phyloP scores from a whole-genome alignment of 768 basidiomycete species.

The Termitomyces bulborhizus region DNA sequence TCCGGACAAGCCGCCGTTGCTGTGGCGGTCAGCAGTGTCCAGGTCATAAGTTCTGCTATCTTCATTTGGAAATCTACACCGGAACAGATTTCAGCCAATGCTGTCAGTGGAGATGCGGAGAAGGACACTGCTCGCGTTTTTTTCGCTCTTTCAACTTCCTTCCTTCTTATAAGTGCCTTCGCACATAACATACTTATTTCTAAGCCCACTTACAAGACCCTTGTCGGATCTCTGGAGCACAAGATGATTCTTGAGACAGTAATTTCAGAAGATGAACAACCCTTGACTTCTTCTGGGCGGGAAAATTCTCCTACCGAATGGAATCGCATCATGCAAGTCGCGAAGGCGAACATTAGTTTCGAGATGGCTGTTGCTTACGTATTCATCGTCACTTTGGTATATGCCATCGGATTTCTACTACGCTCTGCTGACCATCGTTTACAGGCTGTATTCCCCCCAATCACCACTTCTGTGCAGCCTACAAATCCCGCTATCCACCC shows the following conservation, averaged over 20 bases:
- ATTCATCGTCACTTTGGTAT: conserved; percentile 76
- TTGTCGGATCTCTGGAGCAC: conserved; percentile 42
- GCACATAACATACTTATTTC: conserved; percentile 54
- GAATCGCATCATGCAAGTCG: conserved; percentile 42
- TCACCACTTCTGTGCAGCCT: conserved; percentile 72
- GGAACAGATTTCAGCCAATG: conserved; percentile 18
- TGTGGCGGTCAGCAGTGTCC: conserved; percentile 73
- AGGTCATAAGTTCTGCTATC: conserved; percentile 58
- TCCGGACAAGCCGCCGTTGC: conserved; percentile 86
- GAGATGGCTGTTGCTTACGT: conserved; percentile 73
- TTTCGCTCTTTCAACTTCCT: conserved; percentile 65
- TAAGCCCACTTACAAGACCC: conserved; percentile 51
- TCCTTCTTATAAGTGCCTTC: conserved; percentile 47
- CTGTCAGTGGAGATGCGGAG: conserved; percentile 46
- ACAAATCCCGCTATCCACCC: conserved; percentile 65
- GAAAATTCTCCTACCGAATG: conserved; percentile 26
- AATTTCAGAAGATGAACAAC: conserved; percentile 26
- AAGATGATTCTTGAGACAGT: conserved; percentile 15
- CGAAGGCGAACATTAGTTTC: conserved; percentile 60
- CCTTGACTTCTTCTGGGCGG: conserved; percentile 28
- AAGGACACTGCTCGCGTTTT: conserved; percentile 67
- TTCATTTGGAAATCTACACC: conserved; percentile 45
- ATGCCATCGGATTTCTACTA: conserved; percentile 17
- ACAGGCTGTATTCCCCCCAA: conserved; percentile 83
- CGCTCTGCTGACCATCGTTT: conserved; percentile 3